Evolutionary conservation across 257 asterid genomes (phyloP), one percentile per base, ranked within the genome.

Genomic region (Hygrophila difformis): DNA sequence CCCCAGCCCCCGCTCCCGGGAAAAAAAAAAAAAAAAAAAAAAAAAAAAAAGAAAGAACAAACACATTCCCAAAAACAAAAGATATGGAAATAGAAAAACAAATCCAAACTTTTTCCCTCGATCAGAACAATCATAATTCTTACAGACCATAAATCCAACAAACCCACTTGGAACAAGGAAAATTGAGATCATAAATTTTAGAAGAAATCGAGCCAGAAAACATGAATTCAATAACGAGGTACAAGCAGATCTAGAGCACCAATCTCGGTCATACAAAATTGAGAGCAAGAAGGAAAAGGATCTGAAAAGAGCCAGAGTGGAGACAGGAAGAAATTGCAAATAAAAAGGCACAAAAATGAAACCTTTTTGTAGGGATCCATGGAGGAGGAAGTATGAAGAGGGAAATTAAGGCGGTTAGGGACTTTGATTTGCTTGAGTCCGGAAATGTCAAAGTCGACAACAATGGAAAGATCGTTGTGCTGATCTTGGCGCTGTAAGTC

Each of bases 321-420:
- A 33, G 10, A 9, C 37, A 9, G 2, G 1, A 33, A 4, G 12
- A 33, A 12, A 7, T 2, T 2, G 29, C 3, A 24, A 7, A 7
- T 3, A 18, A 12, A 33, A n/a, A 23, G n/a, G 21, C 6, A 12
- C 51, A 1, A 19, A 47, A 22, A 18, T 0, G 19, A 24, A 47
- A 81, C 94, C 96, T 79, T 89, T 71, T 68, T 79, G 37, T 71
- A 82, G 44, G 75, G 78, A 71, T 85, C 96, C 96, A 89, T 89
- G 12, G 81, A 31, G 12, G 81, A 31, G 24, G 77, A 29, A 51
- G 34, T 19, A 24, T 61, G 49, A 56, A 60, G 12, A 9, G 77
- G 72, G 59, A 62, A 81, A 66, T 63, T 16, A 51, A 75, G 37
- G 45, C 96, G 74, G 21, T 69, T 75, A 21, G 98, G 94, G 24